These are phyloP conservation scores for Nicotiana tabacum DNA, from an alignment of 257 asterid genomes.

Conservation along the genomic window DNA sequence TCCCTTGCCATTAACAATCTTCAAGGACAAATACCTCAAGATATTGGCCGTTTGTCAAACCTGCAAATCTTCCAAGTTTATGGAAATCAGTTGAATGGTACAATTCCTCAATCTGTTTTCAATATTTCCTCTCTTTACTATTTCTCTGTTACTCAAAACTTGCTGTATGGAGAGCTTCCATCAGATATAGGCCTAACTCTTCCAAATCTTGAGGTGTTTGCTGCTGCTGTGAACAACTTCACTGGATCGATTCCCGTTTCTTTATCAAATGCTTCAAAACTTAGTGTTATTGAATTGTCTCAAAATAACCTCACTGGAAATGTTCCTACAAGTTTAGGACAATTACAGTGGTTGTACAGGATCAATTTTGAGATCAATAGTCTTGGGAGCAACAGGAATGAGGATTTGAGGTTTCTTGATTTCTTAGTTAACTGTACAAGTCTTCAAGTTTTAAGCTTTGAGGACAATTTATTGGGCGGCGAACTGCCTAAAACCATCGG, in stretches of 20 bases:
- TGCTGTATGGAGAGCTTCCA: conserved; percentile 17
- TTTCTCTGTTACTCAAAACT: conserved; percentile 13
- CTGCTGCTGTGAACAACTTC: conserved; percentile 17
- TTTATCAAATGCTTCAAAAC: conserved; percentile 24
- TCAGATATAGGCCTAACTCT: conserved; percentile 17
- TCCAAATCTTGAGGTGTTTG: conserved; percentile 16
- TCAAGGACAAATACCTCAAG: conserved; percentile 18
- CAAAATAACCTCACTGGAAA: conserved; percentile 13
- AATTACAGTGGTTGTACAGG: conserved; percentile 6
- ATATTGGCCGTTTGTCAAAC: conserved; percentile 4
- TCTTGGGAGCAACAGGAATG: conserved; percentile 16
- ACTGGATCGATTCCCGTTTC: conserved; percentile 26
- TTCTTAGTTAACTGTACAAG: conserved; percentile 23
- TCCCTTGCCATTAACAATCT: conserved; percentile 8
- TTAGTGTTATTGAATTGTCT: conserved; percentile 13
- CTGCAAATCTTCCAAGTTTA: conserved; percentile 1
- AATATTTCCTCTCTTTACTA: conserved; percentile 13
- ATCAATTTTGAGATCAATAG: conserved; percentile 14
- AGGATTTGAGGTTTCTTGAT: conserved; percentile 15
- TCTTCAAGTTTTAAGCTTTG: conserved; percentile 21
- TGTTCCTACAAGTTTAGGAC: conserved; percentile 12
- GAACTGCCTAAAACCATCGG: conserved; percentile 17
- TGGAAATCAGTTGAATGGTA: conserved; percentile 15
- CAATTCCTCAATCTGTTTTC: conserved; percentile 14
- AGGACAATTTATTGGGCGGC: conserved; percentile 9